Percentiles rank a stretch among this genome's conserved stretches.
phyloP scores from a whole-genome alignment of 2,329 filamentous ascomycete species.

The Fusarium secorum region DNA sequence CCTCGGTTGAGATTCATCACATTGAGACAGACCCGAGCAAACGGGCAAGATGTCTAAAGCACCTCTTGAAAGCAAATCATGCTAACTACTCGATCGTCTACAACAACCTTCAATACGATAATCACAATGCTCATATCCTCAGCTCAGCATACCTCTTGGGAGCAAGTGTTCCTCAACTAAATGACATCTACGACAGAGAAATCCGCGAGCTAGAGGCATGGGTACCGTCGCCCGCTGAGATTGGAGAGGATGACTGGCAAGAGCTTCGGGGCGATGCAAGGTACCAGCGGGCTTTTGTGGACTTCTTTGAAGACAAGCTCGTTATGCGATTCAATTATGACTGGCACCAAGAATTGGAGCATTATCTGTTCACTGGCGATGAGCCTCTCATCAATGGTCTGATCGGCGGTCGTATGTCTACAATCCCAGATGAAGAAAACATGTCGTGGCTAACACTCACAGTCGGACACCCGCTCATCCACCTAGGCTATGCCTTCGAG shows the following conservation, averaged over 20 bases:
- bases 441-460: conserved; percentile 30
- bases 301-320: conserved; percentile 94
- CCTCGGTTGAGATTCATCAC: conserved; percentile 76
- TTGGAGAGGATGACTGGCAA: conserved; percentile 84
- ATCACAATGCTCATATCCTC: conserved; percentile 83
- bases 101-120: conserved; percentile 77
- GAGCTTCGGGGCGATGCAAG: conserved; percentile 79
- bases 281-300: conserved; percentile 90
- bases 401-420: conserved; percentile 74
- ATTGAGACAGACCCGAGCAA: conserved; percentile 84
- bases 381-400: conserved; percentile 83
- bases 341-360: conserved; percentile 78
- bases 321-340: conserved; percentile 78
- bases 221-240: conserved; percentile 83
- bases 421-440: neutral
- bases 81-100: conserved; percentile 86
- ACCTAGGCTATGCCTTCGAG: conserved; percentile 93
- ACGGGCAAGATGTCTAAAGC: conserved; percentile 82
- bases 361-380: conserved; percentile 78
- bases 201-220: conserved; percentile 77
- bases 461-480: conserved; percentile 94
- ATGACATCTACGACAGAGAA: conserved; percentile 82
- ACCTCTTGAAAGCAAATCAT: conserved; percentile 91
- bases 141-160: conserved; percentile 87
- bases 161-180: conserved; percentile 74